phyloP scores from a whole-genome alignment of 352 stramenopile genomes.

The Pythium aquatile region DNA sequence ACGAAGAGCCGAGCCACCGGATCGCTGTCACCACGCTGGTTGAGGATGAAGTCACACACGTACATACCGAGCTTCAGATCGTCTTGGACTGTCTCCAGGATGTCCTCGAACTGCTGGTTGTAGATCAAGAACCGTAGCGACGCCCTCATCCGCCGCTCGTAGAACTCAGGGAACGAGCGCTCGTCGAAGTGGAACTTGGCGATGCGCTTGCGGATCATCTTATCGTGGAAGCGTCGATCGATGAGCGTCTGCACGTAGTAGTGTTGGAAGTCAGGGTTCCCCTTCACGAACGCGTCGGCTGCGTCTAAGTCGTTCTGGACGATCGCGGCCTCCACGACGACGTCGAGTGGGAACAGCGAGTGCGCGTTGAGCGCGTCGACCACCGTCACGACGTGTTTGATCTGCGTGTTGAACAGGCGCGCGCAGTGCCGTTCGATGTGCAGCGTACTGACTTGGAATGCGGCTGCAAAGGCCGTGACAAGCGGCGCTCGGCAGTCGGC shows the following conservation, averaged over 20 bases:
- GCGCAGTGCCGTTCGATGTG: conserved; percentile 35
- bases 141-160: conserved; percentile 44
- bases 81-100: conserved; percentile 35
- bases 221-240: conserved; percentile 42
- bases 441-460: conserved; percentile 36
- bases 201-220: conserved; percentile 73
- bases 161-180: conserved; percentile 55
- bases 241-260: conserved; percentile 57
- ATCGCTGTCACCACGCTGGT: conserved; percentile 38
- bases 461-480: conserved; percentile 40
- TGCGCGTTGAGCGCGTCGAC: conserved; percentile 45
- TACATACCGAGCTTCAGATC: conserved; percentile 39
- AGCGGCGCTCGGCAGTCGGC: conserved; percentile 31
- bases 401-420: conserved; percentile 29
- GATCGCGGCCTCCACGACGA: conserved; percentile 41
- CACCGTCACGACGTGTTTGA: conserved; percentile 40
- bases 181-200: conserved; percentile 52
- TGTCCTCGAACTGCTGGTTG: conserved; percentile 60
- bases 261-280: conserved; percentile 35
- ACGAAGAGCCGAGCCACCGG: conserved; percentile 56
- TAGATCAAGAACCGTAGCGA: conserved; percentile 63
- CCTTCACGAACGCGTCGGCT: conserved; percentile 55
- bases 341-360: conserved; percentile 38
- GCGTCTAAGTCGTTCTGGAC: conserved; percentile 53
- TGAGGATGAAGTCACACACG: conserved; percentile 55